Base-by-base conservation (phyloP, 441 rosid species). In the Bocquillonia castaneifolia region DNA sequence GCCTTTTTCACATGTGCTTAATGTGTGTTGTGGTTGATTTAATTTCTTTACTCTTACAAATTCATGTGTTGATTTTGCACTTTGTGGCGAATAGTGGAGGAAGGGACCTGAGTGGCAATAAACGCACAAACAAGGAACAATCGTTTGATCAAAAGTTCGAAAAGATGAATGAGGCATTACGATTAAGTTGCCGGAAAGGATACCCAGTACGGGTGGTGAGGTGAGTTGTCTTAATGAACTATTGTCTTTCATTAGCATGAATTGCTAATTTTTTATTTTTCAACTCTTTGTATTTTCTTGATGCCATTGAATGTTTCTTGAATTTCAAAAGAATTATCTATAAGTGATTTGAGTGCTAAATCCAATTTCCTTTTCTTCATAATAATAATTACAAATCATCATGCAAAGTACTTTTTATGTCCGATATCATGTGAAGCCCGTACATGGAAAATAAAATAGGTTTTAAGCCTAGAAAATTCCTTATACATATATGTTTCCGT, bases 181-280 rank as follows among this genome's bases (percentile, higher is more conserved):
- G 85, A 66, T n/a, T 88, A 25, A 91, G 97, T 67, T 93, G 97
- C 76, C 66, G 17, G 66, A 86, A 79, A 73, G 97, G 98, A 0
- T 88, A 91, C 42, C 96, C 94, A 26, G 90, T 93, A 29, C 86
- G 97, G 47, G 98, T 93, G 42, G 88, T 91, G 58, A 86, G 97
- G 97, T 85, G 36, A 63, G n/a, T n/a, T n/a, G n/a, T 31, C 52
- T 14, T 28, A 13, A 3, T 25, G 28, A 42, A 3, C 5, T 17
- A 52, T 22, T 5, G 23, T 65, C 4, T 8, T 4, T 23, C 20
- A 1, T 15, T 2, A 17, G n/a, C 39, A 10, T 39, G 29, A 37
- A 7, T 13, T 44, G 6, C 42, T n/a, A n/a, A n/a, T 56, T 23
- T 12, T 34, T 42, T 13, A 42, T 0, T 6, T 23, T n/a, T 29